phyloP scores from a whole-genome alignment of 2,329 filamentous ascomycete genomes.

The Botrytis hyacinthi region DNA sequence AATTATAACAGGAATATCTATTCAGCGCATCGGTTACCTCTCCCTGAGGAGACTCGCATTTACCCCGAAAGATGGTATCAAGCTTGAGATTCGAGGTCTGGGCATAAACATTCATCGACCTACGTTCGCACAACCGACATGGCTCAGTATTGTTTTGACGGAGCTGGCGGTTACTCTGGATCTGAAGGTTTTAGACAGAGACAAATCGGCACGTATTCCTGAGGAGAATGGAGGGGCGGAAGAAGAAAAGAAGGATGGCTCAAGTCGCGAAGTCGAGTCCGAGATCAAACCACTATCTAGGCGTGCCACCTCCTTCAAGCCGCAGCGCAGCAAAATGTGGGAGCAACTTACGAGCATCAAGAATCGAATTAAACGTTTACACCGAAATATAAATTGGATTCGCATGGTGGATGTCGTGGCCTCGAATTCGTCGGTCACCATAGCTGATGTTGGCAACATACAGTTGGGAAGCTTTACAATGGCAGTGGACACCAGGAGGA shows the following conservation, averaged over 20 bases:
- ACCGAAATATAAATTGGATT: conserved; percentile 84
- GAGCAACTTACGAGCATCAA: conserved; percentile 74
- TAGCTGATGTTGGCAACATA: conserved; percentile 79
- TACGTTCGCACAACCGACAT: conserved; percentile 95
- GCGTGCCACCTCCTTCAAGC: conserved; percentile 32
- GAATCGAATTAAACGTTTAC: conserved; percentile 80
- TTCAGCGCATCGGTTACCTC: conserved; percentile 91
- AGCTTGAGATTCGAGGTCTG: conserved; percentile 84
- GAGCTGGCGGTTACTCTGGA: conserved; percentile 85
- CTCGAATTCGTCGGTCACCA: conserved; percentile 71
- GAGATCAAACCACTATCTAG: conserved; percentile 28
- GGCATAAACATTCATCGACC: conserved; percentile 87
- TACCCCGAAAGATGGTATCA: conserved; percentile 82
- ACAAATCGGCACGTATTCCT: conserved; percentile 33
- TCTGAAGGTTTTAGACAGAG: conserved; percentile 60
- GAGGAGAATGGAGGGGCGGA: conserved; percentile 33
- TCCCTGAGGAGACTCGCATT: conserved; percentile 89
- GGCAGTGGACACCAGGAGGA: conserved; percentile 84
- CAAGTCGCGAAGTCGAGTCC: conserved; percentile 27
- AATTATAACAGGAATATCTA: conserved; percentile 89
- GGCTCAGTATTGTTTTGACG: conserved; percentile 85
- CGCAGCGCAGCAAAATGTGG: conserved; percentile 71
- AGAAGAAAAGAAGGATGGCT: conserved; percentile 27
- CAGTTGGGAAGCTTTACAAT: conserved; percentile 82
- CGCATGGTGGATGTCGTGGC: conserved; percentile 86